Conservation (phyloP, 2,329 filamentous ascomycete genomes). For the Xylariaceae sp. region DNA sequence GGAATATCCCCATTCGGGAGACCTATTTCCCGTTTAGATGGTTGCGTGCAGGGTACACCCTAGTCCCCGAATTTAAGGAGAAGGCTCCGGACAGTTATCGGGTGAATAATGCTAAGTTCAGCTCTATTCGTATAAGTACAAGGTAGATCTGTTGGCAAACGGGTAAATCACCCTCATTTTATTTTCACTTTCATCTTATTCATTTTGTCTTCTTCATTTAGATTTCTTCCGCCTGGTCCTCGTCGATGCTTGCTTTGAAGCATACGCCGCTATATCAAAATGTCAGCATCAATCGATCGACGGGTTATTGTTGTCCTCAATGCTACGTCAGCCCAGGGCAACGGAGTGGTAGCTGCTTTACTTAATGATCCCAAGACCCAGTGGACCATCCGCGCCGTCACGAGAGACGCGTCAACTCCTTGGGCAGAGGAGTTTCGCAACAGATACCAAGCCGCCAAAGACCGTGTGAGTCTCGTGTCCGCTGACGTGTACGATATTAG, state of each 20-base stretch:
- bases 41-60: background rate
- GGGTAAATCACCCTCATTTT: background rate
- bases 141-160: background rate
- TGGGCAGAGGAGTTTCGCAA: constrained; percentile 7
- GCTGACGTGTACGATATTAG: constrained; percentile 5
- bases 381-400: constrained; percentile 7
- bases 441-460: constrained; percentile 3
- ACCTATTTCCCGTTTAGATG: constrained; percentile 10
- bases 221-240: background rate
- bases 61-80: background rate
- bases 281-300: constrained; percentile 3
- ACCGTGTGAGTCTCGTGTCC: constrained; percentile 9
- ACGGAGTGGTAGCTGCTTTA: constrained; percentile 6
- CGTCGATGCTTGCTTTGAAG: background rate
- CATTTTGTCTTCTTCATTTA: constrained; percentile 1
- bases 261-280: too few relatives aligned
- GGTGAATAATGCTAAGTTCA: background rate
- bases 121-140: background rate
- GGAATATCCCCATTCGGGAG: constrained; percentile 7
- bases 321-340: constrained; percentile 7
- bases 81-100: background rate
- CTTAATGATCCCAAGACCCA: constrained; percentile 2
- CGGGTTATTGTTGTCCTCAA: constrained; percentile 7
- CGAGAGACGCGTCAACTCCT: constrained; percentile 6
- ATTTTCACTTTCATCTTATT: background rate